Percentiles rank a stretch among this genome's conserved stretches.
These are phyloP conservation scores for Carex littledalei DNA, from an alignment of 176 grass and related monocot genomes.

Conservation along the genomic window DNA sequence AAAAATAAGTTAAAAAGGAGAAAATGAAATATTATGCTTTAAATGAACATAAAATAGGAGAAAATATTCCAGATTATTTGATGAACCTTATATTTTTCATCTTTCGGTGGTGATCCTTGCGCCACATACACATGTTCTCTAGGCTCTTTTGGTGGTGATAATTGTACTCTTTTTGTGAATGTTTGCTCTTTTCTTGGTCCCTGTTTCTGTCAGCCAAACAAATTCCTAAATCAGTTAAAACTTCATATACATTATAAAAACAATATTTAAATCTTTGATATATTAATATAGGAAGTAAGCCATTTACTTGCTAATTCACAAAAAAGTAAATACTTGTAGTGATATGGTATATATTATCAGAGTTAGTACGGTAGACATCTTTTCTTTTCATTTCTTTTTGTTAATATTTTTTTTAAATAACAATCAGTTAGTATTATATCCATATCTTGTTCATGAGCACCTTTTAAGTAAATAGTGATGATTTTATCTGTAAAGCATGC, in stretches of 20 bases:
- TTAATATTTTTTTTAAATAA: neutral
- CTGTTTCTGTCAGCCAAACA: conserved; percentile 1
- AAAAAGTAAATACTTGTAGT: neutral
- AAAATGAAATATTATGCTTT: neutral
- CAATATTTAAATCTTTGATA: neutral
- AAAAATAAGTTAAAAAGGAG: neutral
- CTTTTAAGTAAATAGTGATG: neutral
- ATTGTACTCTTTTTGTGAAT: neutral
- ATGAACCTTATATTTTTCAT: no score
- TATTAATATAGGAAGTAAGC: neutral
- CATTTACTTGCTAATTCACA: neutral
- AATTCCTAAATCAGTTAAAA: neutral
- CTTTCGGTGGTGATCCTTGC: no score
- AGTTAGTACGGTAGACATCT: neutral
- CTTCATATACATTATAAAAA: neutral
- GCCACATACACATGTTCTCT: neutral
- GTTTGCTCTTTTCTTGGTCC: conserved; percentile 19
- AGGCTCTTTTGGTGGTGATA: neutral
- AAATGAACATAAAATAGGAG: neutral
- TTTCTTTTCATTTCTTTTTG: neutral
- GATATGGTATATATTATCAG: neutral
- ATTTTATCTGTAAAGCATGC: conserved; percentile 17
- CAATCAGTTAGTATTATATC: neutral
- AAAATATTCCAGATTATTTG: no score
- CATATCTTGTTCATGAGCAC: neutral